Conservation (phyloP, 1,139 yeast species). For the Blastobotrys apis region DNA sequence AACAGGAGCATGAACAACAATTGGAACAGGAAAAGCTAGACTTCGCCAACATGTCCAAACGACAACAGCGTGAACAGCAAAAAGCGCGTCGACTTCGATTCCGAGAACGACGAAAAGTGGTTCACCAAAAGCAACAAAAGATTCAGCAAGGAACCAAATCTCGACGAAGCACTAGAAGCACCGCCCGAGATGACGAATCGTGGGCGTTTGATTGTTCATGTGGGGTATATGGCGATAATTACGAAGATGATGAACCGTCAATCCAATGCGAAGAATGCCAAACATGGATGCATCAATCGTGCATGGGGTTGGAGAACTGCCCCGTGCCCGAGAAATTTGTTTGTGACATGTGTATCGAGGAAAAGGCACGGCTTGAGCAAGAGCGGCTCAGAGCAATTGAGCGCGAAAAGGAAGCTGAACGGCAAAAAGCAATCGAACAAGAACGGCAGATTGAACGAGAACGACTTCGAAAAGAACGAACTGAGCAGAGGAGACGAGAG, state of each 20-base stretch:
- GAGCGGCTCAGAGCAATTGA: constrained; percentile 4
- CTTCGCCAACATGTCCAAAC: constrained; percentile 12
- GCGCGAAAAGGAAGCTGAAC: constrained; percentile 8
- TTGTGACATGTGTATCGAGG: constrained; percentile 15
- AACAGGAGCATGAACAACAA: constrained; percentile 18
- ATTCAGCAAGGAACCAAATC: constrained; percentile 2
- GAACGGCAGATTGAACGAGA: constrained; percentile 9
- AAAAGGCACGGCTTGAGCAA: constrained; percentile 7
- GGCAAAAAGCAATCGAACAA: constrained; percentile 7
- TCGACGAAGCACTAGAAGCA: constrained; percentile 6
- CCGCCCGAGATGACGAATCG: constrained; percentile 7
- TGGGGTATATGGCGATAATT: constrained; percentile 39
- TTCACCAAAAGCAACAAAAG: constrained; percentile 11
- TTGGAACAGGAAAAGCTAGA: constrained; percentile 21
- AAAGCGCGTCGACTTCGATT: constrained; percentile 13
- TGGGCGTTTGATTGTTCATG: constrained; percentile 44
- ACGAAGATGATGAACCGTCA: constrained; percentile 37
- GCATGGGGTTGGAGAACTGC: constrained; percentile 27
- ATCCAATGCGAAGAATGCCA: constrained; percentile 40
- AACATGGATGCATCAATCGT: constrained; percentile 42
- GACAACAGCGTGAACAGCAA: constrained; percentile 13
- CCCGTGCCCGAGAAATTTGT: constrained; percentile 8
- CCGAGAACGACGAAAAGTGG: constrained; percentile 12
- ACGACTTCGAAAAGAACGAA: constrained; percentile 10
- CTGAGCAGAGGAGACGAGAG: constrained; percentile 11